A percentile compares a stretch with the other conserved stretches of the same genome.
Conservation (phyloP, 73 alveolate genomes). For the Paramecium sonneborni region DNA sequence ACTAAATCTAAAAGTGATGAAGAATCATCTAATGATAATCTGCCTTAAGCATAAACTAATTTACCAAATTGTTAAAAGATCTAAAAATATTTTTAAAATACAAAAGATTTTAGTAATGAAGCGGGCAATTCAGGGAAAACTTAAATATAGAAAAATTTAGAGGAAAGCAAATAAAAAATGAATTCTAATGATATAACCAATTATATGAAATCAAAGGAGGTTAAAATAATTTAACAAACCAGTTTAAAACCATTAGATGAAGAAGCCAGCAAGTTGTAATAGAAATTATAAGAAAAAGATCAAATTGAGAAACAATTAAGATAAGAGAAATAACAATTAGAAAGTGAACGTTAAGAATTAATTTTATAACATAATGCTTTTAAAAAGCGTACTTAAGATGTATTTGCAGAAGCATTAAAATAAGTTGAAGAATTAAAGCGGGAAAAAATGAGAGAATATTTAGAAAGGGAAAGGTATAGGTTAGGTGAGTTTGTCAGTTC, state of each 20-base stretch:
- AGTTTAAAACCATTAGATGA: neutral
- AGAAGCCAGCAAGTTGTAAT: neutral
- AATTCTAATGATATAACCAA: neutral
- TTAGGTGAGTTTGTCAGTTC: slow-evolving; percentile 74
- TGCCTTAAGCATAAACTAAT: neutral
- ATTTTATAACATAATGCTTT: neutral
- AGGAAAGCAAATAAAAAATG: slow-evolving; percentile 18
- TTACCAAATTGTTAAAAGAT: neutral
- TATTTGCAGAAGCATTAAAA: slow-evolving; percentile 36
- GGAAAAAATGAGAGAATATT: slow-evolving; percentile 77
- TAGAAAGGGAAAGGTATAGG: slow-evolving; percentile 78
- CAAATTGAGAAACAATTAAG: slow-evolving; percentile 17
- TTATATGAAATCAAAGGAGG: neutral
- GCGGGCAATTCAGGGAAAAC: neutral
- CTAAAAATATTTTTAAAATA: neutral
- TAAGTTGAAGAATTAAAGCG: slow-evolving; percentile 77
- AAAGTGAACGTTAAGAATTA: neutral
- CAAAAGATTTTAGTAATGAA: neutral
- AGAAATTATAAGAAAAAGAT: slow-evolving; percentile 12
- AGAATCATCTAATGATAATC: slow-evolving; percentile 7
- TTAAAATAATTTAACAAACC: neutral
- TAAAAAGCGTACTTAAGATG: slow-evolving; percentile 29
- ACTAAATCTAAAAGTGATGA: slow-evolving; percentile 26
- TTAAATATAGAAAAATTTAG: neutral
- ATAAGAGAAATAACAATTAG: slow-evolving; percentile 13